These are phyloP conservation scores for Colletotrichum limetticola DNA, from an alignment of 2,329 filamentous ascomycete species.

Conservation along the genomic window DNA sequence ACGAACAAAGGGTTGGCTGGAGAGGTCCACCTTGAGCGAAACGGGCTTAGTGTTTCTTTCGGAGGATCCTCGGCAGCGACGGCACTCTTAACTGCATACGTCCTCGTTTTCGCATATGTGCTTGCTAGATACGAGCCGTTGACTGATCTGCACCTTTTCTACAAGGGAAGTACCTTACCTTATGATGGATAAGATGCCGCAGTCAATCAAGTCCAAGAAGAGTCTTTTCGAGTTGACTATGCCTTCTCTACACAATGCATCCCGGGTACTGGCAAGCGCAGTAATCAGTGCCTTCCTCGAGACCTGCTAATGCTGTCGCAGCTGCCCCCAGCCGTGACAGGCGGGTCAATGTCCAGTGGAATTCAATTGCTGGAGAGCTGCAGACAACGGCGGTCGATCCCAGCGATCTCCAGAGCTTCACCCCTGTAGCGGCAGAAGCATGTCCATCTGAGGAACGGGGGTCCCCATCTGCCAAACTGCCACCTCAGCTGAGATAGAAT, in stretches of 20 bases:
- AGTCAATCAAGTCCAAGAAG: not conserved
- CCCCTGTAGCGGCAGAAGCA: slow-evolving; percentile 28
- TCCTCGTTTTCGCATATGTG: not conserved
- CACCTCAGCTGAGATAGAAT: not conserved
- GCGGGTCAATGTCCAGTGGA: slow-evolving; percentile 3
- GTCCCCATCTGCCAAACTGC: not conserved
- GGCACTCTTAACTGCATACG: slow-evolving; percentile 11
- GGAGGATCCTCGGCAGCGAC: slow-evolving; percentile 10
- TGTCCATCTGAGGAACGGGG: slow-evolving; percentile 15
- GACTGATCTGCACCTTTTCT: not conserved
- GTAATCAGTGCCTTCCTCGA: not conserved
- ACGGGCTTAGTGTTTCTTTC: not conserved
- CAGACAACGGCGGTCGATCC: slow-evolving; percentile 20
- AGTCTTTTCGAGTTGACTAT: not conserved
- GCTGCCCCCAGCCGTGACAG: slow-evolving; percentile 7
- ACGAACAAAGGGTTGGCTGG: slow-evolving; percentile 32
- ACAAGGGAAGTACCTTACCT: too few relatives aligned
- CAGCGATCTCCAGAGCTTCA: slow-evolving; percentile 31
- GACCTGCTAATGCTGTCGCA: not conserved
- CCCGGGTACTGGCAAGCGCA: not conserved
- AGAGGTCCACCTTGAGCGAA: not conserved
- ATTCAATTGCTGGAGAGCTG: slow-evolving; percentile 16
- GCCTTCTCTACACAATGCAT: too few relatives aligned
- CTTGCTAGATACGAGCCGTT: too few relatives aligned
- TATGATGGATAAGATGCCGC: too few relatives aligned